These are phyloP conservation scores for Prunus mume DNA, from an alignment of 306 rosid genomes.

Conservation along the genomic window DNA sequence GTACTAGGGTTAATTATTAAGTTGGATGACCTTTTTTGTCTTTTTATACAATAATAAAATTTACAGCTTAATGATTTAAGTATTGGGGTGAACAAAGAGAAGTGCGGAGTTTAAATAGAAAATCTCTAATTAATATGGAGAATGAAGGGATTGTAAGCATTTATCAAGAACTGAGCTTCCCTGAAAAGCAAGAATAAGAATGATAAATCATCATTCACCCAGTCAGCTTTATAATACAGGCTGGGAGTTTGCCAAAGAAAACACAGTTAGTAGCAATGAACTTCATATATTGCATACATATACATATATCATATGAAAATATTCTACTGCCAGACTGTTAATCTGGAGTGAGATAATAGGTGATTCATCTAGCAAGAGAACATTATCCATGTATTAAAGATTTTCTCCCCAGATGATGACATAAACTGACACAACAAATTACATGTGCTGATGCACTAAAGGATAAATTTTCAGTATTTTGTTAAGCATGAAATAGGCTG, in stretches of 20 bases:
- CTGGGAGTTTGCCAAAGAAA: constrained; percentile 30
- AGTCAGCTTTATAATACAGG: not conserved
- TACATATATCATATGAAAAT: not conserved
- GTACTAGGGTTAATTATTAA: too few species aligned
- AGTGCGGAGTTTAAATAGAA: too few species aligned
- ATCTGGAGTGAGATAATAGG: not conserved
- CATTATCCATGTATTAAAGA: not conserved
- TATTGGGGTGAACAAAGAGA: too few species aligned
- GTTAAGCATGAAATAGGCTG: not conserved
- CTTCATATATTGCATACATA: not conserved
- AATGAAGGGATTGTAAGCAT: constrained; percentile 66
- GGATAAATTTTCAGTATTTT: not conserved
- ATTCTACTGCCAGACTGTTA: not conserved
- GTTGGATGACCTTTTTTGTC: too few species aligned
- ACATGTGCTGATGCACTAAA: not conserved
- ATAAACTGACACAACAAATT: not conserved
- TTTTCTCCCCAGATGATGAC: not conserved
- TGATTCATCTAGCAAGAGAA: not conserved
- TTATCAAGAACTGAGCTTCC: constrained; percentile 50
- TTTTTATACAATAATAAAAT: too few species aligned
- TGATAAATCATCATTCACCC: not conserved
- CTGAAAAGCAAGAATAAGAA: constrained; percentile 30
- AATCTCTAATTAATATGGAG: too few species aligned
- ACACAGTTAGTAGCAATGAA: constrained; percentile 23
- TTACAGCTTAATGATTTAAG: too few species aligned